Percentiles rank a stretch among this genome's conserved stretches.
phyloP scores from a whole-genome alignment of 2,329 filamentous ascomycete genomes.

The Lasiodiplodia hormozganensis region DNA sequence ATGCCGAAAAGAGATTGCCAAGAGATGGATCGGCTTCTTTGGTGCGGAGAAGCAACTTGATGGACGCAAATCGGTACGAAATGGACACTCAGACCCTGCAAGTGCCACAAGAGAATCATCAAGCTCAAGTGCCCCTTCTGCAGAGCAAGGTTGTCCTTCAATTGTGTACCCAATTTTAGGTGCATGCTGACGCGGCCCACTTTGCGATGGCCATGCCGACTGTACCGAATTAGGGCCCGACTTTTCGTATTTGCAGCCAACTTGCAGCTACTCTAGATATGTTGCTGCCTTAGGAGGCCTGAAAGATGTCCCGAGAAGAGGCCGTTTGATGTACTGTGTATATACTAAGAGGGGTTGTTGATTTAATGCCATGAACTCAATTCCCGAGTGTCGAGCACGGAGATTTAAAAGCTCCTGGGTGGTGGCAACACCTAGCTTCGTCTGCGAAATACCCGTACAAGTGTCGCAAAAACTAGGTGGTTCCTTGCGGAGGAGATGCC shows the following conservation, averaged over 20 bases:
- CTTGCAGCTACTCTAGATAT: background rate
- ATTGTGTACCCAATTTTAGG: background rate
- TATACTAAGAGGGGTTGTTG: background rate
- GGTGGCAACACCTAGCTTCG: background rate
- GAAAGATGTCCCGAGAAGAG: background rate
- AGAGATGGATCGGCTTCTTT: slow-evolving; percentile 15
- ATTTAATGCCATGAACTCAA: background rate
- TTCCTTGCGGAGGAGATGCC: background rate
- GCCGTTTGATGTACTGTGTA: background rate
- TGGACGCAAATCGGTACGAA: background rate
- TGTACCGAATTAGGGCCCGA: background rate
- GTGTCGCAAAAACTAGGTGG: background rate
- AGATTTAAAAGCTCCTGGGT: background rate
- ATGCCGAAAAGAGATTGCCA: slow-evolving; percentile 2
- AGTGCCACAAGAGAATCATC: slow-evolving; percentile 7
- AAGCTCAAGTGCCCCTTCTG: background rate
- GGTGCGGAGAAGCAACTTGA: background rate
- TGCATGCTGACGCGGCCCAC: slow-evolving; percentile 9
- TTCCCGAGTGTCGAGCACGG: background rate
- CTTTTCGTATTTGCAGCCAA: background rate
- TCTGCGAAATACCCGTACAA: background rate
- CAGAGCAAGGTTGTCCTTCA: background rate
- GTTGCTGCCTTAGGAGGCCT: background rate
- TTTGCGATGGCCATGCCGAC: background rate
- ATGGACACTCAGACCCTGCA: background rate